Conservation (phyloP, 106 monocot species). For the Triglochin maritima region DNA sequence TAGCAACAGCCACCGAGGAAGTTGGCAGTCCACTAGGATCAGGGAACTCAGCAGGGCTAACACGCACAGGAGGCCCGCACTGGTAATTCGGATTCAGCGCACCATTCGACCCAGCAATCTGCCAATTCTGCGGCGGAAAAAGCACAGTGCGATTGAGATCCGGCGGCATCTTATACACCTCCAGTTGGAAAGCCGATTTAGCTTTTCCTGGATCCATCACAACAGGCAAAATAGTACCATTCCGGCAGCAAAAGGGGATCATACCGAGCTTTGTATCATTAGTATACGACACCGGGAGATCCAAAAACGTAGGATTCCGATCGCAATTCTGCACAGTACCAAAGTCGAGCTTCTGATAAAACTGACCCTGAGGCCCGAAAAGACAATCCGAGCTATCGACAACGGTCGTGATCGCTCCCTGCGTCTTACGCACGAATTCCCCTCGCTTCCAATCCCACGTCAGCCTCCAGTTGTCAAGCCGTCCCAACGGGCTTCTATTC, state of each 20-base stretch:
- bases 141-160: slow-evolving; percentile 63
- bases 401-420: slow-evolving; percentile 48
- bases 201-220: slow-evolving; percentile 57
- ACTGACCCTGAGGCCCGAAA: slow-evolving; percentile 42
- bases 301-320: slow-evolving; percentile 40
- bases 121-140: slow-evolving; percentile 51
- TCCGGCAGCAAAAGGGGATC: slow-evolving; percentile 73
- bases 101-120: slow-evolving; percentile 38
- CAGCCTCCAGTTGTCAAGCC: slow-evolving; percentile 86
- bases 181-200: slow-evolving; percentile 65
- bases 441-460: slow-evolving; percentile 65
- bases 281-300: slow-evolving; percentile 39
- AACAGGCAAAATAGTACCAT: slow-evolving; percentile 71
- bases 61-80: slow-evolving; percentile 54
- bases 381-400: slow-evolving; percentile 42
- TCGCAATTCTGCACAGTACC: slow-evolving; percentile 56
- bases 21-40: slow-evolving; percentile 55
- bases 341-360: slow-evolving; percentile 64
- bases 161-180: slow-evolving; percentile 96
- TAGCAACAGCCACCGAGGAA: slow-evolving; percentile 35
- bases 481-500: slow-evolving; percentile 44
- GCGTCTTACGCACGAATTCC: slow-evolving; percentile 61
- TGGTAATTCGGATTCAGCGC: slow-evolving; percentile 56
- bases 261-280: slow-evolving; percentile 48
- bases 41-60: slow-evolving; percentile 46